Percentiles rank a stretch among this genome's conserved stretches.
Evolutionary conservation across 1,139 yeast species (phyloP).

Genomic region (Hemisphaericaspora lyxosophila): DNA sequence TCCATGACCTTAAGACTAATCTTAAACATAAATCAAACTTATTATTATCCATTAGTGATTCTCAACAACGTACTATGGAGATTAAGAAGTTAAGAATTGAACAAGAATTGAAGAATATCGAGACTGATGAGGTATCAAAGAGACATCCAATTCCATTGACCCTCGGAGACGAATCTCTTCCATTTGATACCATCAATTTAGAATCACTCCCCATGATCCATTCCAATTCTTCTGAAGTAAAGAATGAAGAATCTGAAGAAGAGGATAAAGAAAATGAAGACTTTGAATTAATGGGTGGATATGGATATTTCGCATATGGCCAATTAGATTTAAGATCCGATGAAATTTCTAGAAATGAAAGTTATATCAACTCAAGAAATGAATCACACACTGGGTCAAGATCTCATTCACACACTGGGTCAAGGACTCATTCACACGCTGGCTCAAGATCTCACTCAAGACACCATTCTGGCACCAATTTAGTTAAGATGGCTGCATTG

Average conservation of each 20-base stretch:
- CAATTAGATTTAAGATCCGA: conserved; percentile 42
- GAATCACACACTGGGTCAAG: neutral
- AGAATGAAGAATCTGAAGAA: conserved; percentile 1
- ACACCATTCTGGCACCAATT: conserved; percentile 33
- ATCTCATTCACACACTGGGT: conserved; percentile 17
- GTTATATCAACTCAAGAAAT: conserved; percentile 29
- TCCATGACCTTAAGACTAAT: conserved; percentile 51
- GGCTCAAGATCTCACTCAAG: conserved; percentile 24
- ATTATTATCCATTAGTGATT: conserved; percentile 34
- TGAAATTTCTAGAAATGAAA: conserved; percentile 30
- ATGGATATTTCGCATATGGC: conserved; percentile 74
- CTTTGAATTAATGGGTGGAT: conserved; percentile 59
- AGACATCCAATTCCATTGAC: conserved; percentile 40
- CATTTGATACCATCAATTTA: conserved; percentile 17
- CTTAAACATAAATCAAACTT: conserved; percentile 43
- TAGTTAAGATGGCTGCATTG: conserved; percentile 15
- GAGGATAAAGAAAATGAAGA: conserved; percentile 17
- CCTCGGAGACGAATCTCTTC: conserved; percentile 22
- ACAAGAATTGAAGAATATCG: conserved; percentile 34
- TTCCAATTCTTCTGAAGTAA: conserved; percentile 4
- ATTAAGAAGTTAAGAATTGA: conserved; percentile 37
- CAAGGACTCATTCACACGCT: conserved; percentile 19
- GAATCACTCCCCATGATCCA: conserved; percentile 3
- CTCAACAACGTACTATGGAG: conserved; percentile 34
- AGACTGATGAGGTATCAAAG: conserved; percentile 29